Evolutionary conservation across 176 grass and related monocot species (phyloP).

Genomic region (Bothriochloa decipiens): DNA sequence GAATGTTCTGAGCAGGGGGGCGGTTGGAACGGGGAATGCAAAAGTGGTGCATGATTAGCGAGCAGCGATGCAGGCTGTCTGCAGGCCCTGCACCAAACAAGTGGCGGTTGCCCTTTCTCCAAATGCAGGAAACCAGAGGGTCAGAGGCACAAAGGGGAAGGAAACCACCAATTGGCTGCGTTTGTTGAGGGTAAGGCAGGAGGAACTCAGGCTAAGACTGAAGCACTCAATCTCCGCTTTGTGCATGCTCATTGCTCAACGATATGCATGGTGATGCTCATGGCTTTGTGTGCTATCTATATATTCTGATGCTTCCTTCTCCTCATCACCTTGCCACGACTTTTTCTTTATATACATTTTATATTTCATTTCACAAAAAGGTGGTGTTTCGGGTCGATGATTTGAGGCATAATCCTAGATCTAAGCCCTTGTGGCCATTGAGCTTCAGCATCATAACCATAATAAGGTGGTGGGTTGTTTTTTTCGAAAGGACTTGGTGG

Average conservation of each 20-base stretch:
- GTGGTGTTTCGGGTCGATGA: not conserved
- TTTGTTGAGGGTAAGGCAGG: conserved; percentile 18
- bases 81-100: conserved; percentile 35
- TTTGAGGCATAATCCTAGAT: not conserved
- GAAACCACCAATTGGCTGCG: not conserved
- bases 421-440: not conserved
- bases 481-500: no score
- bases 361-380: conserved; percentile 2
- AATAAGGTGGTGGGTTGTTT: no score
- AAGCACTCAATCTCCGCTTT: not conserved
- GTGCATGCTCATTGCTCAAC: conserved; percentile 25
- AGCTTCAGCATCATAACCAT: no score
- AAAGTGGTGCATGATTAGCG: conserved; percentile 50
- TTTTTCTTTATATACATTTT: not conserved
- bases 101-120: conserved; percentile 35
- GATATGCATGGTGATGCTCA: conserved; percentile 26
- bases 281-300: not conserved
- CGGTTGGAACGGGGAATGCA: conserved; percentile 27
- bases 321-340: conserved; percentile 1
- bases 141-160: conserved; percentile 27
- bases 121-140: conserved; percentile 15
- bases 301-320: conserved; percentile 50
- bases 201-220: not conserved
- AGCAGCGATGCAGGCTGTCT: conserved; percentile 50
- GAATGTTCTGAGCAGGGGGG: conserved; percentile 38